phyloP scores from a whole-genome alignment of 768 basidiomycete species.

The Cyathus striatus region DNA sequence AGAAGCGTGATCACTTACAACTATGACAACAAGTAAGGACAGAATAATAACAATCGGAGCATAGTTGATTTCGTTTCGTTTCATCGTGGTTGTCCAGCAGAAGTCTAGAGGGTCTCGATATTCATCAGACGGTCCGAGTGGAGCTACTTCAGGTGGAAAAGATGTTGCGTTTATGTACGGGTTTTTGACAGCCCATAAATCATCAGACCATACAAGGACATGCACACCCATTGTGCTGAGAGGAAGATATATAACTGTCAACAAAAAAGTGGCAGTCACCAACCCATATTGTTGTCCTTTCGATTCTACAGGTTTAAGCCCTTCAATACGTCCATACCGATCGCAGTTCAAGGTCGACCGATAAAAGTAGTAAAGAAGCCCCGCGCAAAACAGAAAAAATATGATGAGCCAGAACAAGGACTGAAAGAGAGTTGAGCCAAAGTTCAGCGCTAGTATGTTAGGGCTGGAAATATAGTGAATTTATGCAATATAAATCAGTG shows the following conservation, averaged over 20 bases:
- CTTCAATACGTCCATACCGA: slow-evolving; percentile 46
- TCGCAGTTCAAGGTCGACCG: slow-evolving; percentile 42
- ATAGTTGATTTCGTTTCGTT: slow-evolving; percentile 61
- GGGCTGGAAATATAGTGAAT: slow-evolving; percentile 38
- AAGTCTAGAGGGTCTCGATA: slow-evolving; percentile 65
- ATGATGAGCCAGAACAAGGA: slow-evolving; percentile 57
- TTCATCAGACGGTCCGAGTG: slow-evolving; percentile 50
- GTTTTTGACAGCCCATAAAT: slow-evolving; percentile 69
- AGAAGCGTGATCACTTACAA: slow-evolving; percentile 33
- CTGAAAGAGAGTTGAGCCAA: slow-evolving; percentile 53
- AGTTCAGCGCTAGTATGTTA: slow-evolving; percentile 70
- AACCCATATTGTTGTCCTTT: slow-evolving; percentile 45
- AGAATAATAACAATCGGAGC: slow-evolving; percentile 60
- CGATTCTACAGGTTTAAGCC: slow-evolving; percentile 41
- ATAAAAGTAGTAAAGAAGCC: slow-evolving; percentile 56
- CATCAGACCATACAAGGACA: slow-evolving; percentile 72
- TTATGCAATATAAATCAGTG: background rate
- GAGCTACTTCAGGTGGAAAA: slow-evolving; percentile 40
- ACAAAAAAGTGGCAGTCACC: slow-evolving; percentile 57
- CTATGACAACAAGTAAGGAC: slow-evolving; percentile 42
- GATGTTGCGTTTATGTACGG: slow-evolving; percentile 58
- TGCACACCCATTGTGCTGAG: slow-evolving; percentile 75
- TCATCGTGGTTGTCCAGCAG: slow-evolving; percentile 79
- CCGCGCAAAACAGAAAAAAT: slow-evolving; percentile 48
- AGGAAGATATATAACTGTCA: slow-evolving; percentile 70